A percentile compares a stretch with the other conserved stretches of the same genome.
Evolutionary conservation across 2,329 filamentous ascomycete genomes (phyloP).

Genomic region (Aspergillus fijiensis): DNA sequence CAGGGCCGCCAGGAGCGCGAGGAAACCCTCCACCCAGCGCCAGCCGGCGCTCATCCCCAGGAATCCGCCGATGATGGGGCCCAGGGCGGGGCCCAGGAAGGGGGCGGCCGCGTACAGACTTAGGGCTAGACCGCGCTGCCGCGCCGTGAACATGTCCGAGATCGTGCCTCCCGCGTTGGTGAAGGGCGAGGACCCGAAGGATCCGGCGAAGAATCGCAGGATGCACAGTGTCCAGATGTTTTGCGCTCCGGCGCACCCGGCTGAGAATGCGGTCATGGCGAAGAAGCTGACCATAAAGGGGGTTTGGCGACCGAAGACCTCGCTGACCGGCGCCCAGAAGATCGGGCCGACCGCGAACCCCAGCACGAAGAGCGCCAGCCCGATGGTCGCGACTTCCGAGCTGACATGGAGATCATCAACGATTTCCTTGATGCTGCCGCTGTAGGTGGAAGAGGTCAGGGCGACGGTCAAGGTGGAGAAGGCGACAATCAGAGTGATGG

Average conservation of each 20-base stretch:
- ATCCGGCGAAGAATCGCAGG: slow-evolving; percentile 1
- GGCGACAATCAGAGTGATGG: slow-evolving; percentile 4
- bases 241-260: background rate
- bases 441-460: slow-evolving; percentile 2
- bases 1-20: background rate
- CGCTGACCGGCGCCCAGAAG: slow-evolving; percentile 4
- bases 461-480: slow-evolving; percentile 4
- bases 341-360: slow-evolving; percentile 5
- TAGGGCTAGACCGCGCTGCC: background rate
- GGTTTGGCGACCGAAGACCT: slow-evolving; percentile 3
- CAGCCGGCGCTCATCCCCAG: slow-evolving; percentile 3
- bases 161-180: slow-evolving; percentile 6
- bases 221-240: slow-evolving; percentile 8
- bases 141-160: slow-evolving; percentile 4
- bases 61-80: slow-evolving; percentile 5
- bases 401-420: background rate
- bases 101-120: slow-evolving; percentile 5
- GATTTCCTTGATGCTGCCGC: slow-evolving; percentile 5
- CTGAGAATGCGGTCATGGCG: slow-evolving; percentile 3
- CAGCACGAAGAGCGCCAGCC: slow-evolving; percentile 1
- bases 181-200: background rate
- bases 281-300: slow-evolving; percentile 6
- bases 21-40: slow-evolving; percentile 4
- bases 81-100: background rate
- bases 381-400: slow-evolving; percentile 1